Conservation (phyloP, 2,329 filamentous ascomycete genomes). For the Colletotrichum sp. region DNA sequence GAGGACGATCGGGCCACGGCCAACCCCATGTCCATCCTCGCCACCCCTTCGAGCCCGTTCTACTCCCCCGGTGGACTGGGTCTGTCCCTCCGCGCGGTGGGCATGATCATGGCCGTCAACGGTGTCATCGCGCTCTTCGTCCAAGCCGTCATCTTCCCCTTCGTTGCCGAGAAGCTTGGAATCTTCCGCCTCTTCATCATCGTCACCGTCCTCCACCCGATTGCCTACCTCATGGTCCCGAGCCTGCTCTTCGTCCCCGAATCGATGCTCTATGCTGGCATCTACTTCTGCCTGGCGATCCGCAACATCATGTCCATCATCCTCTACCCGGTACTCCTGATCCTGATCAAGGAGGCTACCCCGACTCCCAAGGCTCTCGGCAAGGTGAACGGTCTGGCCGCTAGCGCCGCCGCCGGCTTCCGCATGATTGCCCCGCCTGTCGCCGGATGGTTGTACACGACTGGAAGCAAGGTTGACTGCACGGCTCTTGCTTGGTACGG, state of each 20-base stretch:
- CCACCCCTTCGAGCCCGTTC: slow-evolving; percentile 46
- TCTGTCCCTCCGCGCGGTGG: slow-evolving; percentile 65
- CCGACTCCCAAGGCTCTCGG: slow-evolving; percentile 61
- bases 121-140: slow-evolving; percentile 64
- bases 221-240: slow-evolving; percentile 66
- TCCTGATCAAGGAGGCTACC: slow-evolving; percentile 71
- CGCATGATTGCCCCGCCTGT: slow-evolving; percentile 71
- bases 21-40: slow-evolving; percentile 36
- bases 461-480: slow-evolving; percentile 63
- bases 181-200: slow-evolving; percentile 64
- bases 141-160: slow-evolving; percentile 65
- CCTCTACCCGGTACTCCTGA: slow-evolving; percentile 69
- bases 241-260: slow-evolving; percentile 60
- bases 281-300: slow-evolving; percentile 62
- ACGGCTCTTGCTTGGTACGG: slow-evolving; percentile 70
- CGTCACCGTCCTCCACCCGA: slow-evolving; percentile 64
- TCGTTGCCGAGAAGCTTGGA: slow-evolving; percentile 62
- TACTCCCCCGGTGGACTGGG: slow-evolving; percentile 68
- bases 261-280: slow-evolving; percentile 55
- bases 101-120: slow-evolving; percentile 64
- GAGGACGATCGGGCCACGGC: slow-evolving; percentile 69
- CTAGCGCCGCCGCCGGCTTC: slow-evolving; percentile 69
- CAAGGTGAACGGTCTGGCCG: slow-evolving; percentile 69
- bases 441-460: slow-evolving; percentile 66
- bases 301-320: slow-evolving; percentile 67